These are phyloP conservation scores for Coccomyxa sp. DNA, from an alignment of 139 green algal species.

Conservation along the genomic window DNA sequence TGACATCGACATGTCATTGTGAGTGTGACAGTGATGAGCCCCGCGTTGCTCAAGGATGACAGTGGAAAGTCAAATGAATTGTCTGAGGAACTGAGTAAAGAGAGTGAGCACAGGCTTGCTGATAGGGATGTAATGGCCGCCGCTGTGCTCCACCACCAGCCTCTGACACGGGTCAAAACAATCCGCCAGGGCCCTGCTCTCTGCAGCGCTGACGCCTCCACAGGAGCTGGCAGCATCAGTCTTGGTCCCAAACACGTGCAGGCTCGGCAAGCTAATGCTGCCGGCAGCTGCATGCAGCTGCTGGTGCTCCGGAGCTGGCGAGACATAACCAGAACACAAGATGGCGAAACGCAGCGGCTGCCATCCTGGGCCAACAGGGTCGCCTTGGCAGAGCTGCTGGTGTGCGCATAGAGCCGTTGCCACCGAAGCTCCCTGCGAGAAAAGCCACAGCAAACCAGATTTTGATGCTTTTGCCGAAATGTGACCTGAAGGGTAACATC, in stretches of 20 bases:
- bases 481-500: background rate
- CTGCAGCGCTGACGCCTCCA: constrained; percentile 12
- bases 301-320: constrained; percentile 9
- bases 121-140: constrained; percentile 33
- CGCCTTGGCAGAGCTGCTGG: background rate
- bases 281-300: background rate
- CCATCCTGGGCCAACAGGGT: too few relatives aligned
- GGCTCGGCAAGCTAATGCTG: constrained; percentile 20
- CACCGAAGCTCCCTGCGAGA: constrained; percentile 13
- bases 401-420: background rate
- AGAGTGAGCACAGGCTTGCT: background rate
- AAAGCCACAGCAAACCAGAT: background rate
- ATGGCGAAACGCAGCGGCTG: constrained; percentile 21
- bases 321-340: constrained; percentile 28
- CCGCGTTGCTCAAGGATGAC: too few relatives aligned
- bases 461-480: background rate
- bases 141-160: constrained; percentile 16
- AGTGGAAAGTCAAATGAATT: too few relatives aligned
- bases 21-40: too few relatives aligned
- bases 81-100: background rate
- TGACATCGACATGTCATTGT: too few relatives aligned
- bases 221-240: background rate
- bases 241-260: constrained; percentile 34
- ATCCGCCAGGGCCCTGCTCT: constrained; percentile 7
- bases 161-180: constrained; percentile 11